phyloP scores from a whole-genome alignment of 2,329 filamentous ascomycete species.

The Aspergillus pseudoterreus region DNA sequence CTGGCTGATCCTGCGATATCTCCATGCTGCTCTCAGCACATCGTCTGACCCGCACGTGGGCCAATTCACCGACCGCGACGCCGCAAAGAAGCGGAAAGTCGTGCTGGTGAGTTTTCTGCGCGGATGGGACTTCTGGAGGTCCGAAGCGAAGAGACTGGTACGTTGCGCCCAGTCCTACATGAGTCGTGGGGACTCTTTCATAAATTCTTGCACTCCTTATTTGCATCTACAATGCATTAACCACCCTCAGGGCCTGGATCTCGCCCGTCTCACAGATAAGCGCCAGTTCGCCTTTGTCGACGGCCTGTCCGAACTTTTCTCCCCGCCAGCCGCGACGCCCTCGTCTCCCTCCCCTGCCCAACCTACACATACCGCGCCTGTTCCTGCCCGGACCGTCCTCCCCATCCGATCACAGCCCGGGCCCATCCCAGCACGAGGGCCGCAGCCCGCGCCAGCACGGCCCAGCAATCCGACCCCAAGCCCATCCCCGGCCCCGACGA shows the following conservation, averaged over 20 bases:
- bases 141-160: conserved; percentile 66
- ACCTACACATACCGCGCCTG: conserved; percentile 9
- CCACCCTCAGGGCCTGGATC: conserved; percentile 60
- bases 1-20: conserved; percentile 54
- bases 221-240: background rate
- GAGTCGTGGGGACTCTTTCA: no score
- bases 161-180: background rate
- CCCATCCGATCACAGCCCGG: conserved; percentile 26
- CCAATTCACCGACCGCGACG: conserved; percentile 21
- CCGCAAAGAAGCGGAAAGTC: conserved; percentile 49
- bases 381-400: conserved; percentile 19
- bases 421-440: conserved; percentile 17
- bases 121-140: conserved; percentile 73
- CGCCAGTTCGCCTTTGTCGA: conserved; percentile 71
- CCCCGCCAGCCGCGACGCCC: conserved; percentile 12
- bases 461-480: conserved; percentile 1
- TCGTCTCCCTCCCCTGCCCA: conserved; percentile 8
- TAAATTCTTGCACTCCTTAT: background rate
- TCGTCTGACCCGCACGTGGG: conserved; percentile 12
- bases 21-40: conserved; percentile 45
- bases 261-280: conserved; percentile 56
- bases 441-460: conserved; percentile 10
- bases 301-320: conserved; percentile 62
- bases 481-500: conserved; percentile 10
- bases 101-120: conserved; percentile 81